Evolutionary conservation across 2,329 filamentous ascomycete species (phyloP).

Genomic region (Cercospora canescens): DNA sequence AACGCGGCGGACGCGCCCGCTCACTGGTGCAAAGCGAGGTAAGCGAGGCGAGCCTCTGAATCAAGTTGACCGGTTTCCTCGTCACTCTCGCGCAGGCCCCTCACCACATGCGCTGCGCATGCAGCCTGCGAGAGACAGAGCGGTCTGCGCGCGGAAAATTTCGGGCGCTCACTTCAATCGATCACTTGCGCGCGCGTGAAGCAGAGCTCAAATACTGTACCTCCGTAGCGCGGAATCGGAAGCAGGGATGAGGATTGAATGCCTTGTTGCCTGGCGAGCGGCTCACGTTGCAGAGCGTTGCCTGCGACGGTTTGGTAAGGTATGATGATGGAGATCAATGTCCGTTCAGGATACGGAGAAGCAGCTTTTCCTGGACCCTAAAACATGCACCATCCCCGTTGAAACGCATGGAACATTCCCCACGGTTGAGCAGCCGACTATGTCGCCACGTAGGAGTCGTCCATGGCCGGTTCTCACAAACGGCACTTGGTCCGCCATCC

Average conservation of each 20-base stretch:
- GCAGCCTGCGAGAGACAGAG: neutral
- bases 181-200: neutral
- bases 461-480: neutral
- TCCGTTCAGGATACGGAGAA: too few relatives aligned
- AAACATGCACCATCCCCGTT: too few relatives aligned
- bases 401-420: too few relatives aligned
- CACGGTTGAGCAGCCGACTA: too few relatives aligned
- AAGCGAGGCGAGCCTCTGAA: neutral
- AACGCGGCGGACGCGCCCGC: neutral
- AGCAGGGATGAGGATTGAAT: neutral
- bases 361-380: too few relatives aligned
- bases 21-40: neutral
- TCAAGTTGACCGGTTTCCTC: neutral
- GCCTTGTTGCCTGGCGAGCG: neutral
- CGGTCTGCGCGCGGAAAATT: neutral
- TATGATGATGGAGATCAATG: too few relatives aligned
- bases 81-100: neutral
- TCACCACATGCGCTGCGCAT: neutral
- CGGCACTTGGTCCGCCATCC: neutral
- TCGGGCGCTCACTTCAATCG: neutral
- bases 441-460: neutral
- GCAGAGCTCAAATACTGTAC: neutral
- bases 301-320: too few relatives aligned
- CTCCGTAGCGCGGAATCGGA: neutral
- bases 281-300: neutral